phyloP scores from a whole-genome alignment of 1,139 yeast genomes.

The Lipomyces yarrowii region DNA sequence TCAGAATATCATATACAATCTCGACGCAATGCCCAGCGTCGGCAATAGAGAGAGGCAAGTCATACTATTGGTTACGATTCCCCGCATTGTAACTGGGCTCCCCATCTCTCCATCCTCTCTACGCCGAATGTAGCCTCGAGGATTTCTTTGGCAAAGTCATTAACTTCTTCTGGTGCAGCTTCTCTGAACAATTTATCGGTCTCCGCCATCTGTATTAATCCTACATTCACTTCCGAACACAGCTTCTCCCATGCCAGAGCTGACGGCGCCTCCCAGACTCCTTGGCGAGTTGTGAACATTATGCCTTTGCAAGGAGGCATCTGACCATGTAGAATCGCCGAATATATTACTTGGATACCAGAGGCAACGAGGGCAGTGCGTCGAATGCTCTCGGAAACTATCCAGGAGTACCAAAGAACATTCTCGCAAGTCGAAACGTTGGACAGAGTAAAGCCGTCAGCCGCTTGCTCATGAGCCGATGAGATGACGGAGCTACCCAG shows the following conservation, averaged over 20 bases:
- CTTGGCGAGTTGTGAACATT: constrained; percentile 4
- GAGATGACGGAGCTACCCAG: constrained; percentile 3
- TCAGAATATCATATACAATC: neutral
- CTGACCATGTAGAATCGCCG: neutral
- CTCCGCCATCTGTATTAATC: constrained; percentile 5
- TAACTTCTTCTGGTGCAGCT: neutral
- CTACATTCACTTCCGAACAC: constrained; percentile 1
- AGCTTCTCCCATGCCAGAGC: constrained; percentile 3
- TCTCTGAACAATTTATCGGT: neutral
- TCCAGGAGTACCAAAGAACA: neutral
- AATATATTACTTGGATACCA: constrained; percentile 1
- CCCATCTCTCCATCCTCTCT: constrained; percentile 5
- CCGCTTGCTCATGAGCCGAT: constrained; percentile 1
- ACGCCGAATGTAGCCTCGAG: constrained; percentile 3
- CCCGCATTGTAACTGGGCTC: neutral
- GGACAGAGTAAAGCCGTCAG: neutral
- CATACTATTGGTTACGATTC: neutral
- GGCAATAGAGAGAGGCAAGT: neutral
- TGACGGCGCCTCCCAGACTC: constrained; percentile 1
- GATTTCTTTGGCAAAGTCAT: neutral
- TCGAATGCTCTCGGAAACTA: neutral
- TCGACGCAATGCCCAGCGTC: neutral
- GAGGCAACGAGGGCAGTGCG: neutral
- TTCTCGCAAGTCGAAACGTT: neutral
- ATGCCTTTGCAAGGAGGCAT: neutral